Evolutionary conservation across 2,329 filamentous ascomycete species (phyloP).

Genomic region (Sarocladium strictum): DNA sequence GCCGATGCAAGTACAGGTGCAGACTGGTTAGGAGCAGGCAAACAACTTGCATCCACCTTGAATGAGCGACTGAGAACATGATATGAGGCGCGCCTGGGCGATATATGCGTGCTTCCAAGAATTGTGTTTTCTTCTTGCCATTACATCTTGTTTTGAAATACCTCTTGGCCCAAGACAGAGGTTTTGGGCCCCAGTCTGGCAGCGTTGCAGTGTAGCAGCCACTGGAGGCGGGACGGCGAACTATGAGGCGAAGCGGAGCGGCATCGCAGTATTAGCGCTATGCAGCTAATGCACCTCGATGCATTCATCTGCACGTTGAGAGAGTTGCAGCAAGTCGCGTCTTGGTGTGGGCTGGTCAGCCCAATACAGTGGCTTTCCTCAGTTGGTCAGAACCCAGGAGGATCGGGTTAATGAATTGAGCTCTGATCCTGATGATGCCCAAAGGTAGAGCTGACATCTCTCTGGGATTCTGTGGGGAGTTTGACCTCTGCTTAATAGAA

Average conservation of each 20-base stretch:
- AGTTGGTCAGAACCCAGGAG: background rate
- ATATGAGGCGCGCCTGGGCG: too few relatives aligned
- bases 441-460: background rate
- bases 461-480: background rate
- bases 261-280: conserved; percentile 3
- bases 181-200: background rate
- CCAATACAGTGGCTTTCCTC: background rate
- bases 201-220: conserved; percentile 1
- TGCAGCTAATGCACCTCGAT: background rate
- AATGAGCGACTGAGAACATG: background rate
- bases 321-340: background rate
- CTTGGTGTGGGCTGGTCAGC: background rate
- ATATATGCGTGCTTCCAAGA: too few relatives aligned
- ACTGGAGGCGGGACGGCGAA: conserved; percentile 5
- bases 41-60: background rate
- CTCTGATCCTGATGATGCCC: background rate
- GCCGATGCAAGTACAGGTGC: background rate
- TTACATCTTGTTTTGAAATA: too few relatives aligned
- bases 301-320: conserved; percentile 1
- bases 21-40: background rate
- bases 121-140: too few relatives aligned
- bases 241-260: conserved; percentile 4
- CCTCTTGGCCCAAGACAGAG: too few relatives aligned
- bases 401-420: background rate
- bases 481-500: background rate